Conservation (phyloP, 495 filamentous ascomycete species). For the Daldinia vernicosa region DNA sequence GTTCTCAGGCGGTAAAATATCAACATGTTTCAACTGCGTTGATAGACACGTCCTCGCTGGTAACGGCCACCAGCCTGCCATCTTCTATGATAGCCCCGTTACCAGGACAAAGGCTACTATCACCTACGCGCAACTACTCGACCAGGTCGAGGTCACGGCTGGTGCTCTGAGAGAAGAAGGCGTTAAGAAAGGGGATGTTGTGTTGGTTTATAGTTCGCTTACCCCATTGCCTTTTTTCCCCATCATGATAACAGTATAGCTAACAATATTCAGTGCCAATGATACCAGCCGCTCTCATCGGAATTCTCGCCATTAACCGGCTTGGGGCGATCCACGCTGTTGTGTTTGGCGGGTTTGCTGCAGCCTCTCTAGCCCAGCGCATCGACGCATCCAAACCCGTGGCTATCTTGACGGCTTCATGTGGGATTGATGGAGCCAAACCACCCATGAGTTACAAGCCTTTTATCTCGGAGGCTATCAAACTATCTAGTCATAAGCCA, state of each 20-base stretch:
- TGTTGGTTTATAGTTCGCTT: slow-evolving; percentile 86
- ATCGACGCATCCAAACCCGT: slow-evolving; percentile 83
- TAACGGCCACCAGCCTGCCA: slow-evolving; percentile 74
- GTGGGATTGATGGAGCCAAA: slow-evolving; percentile 89
- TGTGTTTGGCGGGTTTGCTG: slow-evolving; percentile 91
- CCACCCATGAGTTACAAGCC: slow-evolving; percentile 75
- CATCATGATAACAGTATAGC: background rate
- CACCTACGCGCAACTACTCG: slow-evolving; percentile 77
- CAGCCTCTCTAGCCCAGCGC: slow-evolving; percentile 82
- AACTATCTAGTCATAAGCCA: slow-evolving; percentile 68
- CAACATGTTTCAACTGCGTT: slow-evolving; percentile 88
- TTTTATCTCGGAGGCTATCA: slow-evolving; percentile 73
- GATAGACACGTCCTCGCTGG: slow-evolving; percentile 85
- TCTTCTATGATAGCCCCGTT: slow-evolving; percentile 90
- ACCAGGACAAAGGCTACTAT: slow-evolving; percentile 74
- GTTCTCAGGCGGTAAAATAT: slow-evolving; percentile 91
- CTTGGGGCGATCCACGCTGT: slow-evolving; percentile 90
- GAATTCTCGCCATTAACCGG: slow-evolving; percentile 80
- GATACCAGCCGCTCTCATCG: slow-evolving; percentile 88
- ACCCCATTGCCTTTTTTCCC: background rate
- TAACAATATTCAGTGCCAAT: slow-evolving; percentile 76
- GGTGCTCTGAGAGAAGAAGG: slow-evolving; percentile 86
- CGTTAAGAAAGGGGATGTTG: slow-evolving; percentile 84
- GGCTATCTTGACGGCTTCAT: slow-evolving; percentile 86
- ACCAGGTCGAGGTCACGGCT: slow-evolving; percentile 86